A percentile compares a stretch with the other conserved stretches of the same genome.
Evolutionary conservation across 2,329 filamentous ascomycete genomes (phyloP).

Genomic region (Endocalyx cinctus): DNA sequence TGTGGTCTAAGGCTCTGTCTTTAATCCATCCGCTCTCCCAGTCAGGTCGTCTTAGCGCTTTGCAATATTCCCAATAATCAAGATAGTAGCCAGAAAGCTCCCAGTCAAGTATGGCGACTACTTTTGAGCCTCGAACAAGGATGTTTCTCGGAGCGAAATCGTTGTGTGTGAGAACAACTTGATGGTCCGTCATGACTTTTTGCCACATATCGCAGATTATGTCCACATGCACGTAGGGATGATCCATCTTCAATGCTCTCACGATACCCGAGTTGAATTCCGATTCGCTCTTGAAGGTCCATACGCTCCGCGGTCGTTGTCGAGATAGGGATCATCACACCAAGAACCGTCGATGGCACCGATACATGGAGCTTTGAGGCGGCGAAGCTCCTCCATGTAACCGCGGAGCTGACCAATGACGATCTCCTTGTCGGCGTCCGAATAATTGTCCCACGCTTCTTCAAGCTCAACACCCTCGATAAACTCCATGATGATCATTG

Average conservation of each 20-base stretch:
- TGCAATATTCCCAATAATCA: slow-evolving; percentile 14
- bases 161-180: slow-evolving; percentile 11
- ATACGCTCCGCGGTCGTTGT: neutral
- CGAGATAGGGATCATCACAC: slow-evolving; percentile 8
- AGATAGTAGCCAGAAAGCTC: slow-evolving; percentile 12
- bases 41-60: slow-evolving; percentile 7
- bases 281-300: slow-evolving; percentile 7
- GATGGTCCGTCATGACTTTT: slow-evolving; percentile 7
- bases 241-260: slow-evolving; percentile 5
- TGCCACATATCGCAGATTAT: slow-evolving; percentile 7
- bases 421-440: slow-evolving; percentile 6
- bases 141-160: slow-evolving; percentile 12
- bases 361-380: slow-evolving; percentile 7
- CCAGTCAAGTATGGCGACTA: slow-evolving; percentile 12
- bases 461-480: slow-evolving; percentile 8
- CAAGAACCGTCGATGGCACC: slow-evolving; percentile 6
- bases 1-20: slow-evolving; percentile 7
- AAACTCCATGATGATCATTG: slow-evolving; percentile 11
- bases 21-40: slow-evolving; percentile 9
- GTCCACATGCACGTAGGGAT: slow-evolving; percentile 1
- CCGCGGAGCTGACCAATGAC: slow-evolving; percentile 5
- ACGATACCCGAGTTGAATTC: slow-evolving; percentile 8
- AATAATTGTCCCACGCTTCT: slow-evolving; percentile 9
- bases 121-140: slow-evolving; percentile 9
- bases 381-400: slow-evolving; percentile 8